Evolutionary conservation across 352 stramenopile genomes (phyloP).

Genomic region (Pseudoperonospora humuli): DNA sequence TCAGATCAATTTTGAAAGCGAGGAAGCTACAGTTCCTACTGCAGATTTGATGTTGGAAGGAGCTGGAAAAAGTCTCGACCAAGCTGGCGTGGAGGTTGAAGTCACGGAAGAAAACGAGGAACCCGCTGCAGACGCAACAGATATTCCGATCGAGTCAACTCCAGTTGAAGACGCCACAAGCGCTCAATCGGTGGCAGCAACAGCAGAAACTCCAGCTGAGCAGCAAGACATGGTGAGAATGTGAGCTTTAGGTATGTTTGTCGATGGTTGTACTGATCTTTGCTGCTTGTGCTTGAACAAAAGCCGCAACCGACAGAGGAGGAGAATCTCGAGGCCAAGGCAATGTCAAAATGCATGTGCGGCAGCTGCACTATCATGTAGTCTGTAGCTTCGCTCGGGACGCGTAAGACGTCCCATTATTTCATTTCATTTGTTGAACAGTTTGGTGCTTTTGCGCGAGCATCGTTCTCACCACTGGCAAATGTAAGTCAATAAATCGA

Average conservation of each 20-base stretch:
- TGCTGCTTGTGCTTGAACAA: not conserved
- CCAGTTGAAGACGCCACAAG: conserved; percentile 4
- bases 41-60: not conserved
- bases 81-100: conserved; percentile 11
- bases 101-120: conserved; percentile 4
- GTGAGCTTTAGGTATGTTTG: not conserved
- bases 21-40: not conserved
- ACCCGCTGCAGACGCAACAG: not conserved
- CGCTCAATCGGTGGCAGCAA: conserved; percentile 4
- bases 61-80: not conserved
- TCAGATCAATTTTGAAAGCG: conserved; percentile 7
- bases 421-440: no score
- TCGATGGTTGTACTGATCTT: not conserved
- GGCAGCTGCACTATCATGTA: conserved; percentile 65
- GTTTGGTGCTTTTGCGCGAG: no score
- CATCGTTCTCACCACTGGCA: no score
- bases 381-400: not conserved
- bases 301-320: conserved; percentile 8
- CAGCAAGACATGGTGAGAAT: conserved; percentile 7
- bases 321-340: conserved; percentile 45
- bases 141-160: conserved; percentile 1
- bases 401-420: no score
- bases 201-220: conserved; percentile 10
- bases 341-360: conserved; percentile 62
- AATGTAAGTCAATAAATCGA: no score